Evolutionary conservation across 75 land plant species (phyloP).

Genomic region (Chamaecyparis obtusa): DNA sequence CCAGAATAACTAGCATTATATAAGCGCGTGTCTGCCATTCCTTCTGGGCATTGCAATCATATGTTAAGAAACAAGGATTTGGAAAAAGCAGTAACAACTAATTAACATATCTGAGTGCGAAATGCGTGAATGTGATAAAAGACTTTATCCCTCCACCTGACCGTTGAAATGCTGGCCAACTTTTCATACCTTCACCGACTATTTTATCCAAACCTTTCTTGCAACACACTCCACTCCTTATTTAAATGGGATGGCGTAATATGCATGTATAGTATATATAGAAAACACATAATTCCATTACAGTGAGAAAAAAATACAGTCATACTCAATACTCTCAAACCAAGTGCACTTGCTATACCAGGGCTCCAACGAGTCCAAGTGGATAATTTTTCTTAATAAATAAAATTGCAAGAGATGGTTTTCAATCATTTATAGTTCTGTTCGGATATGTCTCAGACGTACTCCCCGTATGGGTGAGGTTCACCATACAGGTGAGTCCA

Average conservation of each 20-base stretch:
- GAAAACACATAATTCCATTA: not conserved
- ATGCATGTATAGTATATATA: not conserved
- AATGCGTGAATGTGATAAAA: not conserved
- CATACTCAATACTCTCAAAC: no score
- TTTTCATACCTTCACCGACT: not conserved
- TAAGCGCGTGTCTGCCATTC: no score
- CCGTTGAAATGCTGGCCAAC: not conserved
- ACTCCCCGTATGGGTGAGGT: no score
- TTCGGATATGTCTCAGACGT: no score
- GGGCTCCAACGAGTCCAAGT: slow-evolving; percentile 30
- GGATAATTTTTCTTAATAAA: no score
- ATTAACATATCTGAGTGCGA: not conserved
- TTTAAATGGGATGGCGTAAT: not conserved
- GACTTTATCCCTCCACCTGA: not conserved
- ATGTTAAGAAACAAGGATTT: no score
- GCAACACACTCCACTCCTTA: not conserved
- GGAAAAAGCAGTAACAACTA: no score
- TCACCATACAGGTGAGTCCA: no score
- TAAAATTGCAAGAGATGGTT: no score
- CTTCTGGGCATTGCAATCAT: not conserved
- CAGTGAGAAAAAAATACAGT: no score
- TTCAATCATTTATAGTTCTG: no score
- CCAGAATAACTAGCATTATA: no score
- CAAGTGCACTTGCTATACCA: not conserved
- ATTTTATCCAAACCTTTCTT: not conserved